phyloP scores from a whole-genome alignment of 306 rosid genomes.

The Sicyos baderoa region DNA sequence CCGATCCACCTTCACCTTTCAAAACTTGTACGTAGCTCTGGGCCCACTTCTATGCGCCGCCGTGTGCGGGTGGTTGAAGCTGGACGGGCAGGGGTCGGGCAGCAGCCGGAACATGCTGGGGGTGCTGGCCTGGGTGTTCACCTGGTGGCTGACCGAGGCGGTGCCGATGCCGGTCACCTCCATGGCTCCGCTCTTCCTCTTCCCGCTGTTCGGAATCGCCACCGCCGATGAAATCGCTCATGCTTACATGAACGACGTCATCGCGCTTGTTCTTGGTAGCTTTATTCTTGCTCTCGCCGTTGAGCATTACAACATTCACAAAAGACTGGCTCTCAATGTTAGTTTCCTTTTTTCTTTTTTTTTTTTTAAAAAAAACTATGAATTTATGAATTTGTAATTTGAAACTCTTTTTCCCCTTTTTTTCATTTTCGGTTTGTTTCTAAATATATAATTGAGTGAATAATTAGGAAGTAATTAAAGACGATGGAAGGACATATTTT shows the following conservation, averaged over 20 bases:
- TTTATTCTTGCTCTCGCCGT: slow-evolving; percentile 85
- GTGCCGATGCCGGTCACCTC: slow-evolving; percentile 84
- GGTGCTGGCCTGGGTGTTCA: slow-evolving; percentile 66
- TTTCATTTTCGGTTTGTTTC: background rate
- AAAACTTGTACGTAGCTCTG: slow-evolving; percentile 34
- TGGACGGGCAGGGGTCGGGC: slow-evolving; percentile 26
- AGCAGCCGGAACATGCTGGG: slow-evolving; percentile 58
- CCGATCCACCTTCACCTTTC: slow-evolving; percentile 24
- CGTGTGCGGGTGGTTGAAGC: slow-evolving; percentile 42
- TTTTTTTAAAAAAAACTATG: too few relatives aligned
- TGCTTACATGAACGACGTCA: slow-evolving; percentile 74
- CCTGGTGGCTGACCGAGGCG: slow-evolving; percentile 88
- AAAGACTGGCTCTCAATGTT: slow-evolving; percentile 75
- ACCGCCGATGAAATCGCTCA: slow-evolving; percentile 67
- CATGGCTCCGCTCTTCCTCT: slow-evolving; percentile 68
- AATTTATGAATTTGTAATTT: too few relatives aligned
- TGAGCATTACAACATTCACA: slow-evolving; percentile 75
- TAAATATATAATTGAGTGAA: background rate
- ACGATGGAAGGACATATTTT: background rate
- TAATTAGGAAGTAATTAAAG: too few relatives aligned
- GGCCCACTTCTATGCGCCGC: slow-evolving; percentile 53
- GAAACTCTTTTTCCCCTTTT: too few relatives aligned
- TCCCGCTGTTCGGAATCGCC: slow-evolving; percentile 62
- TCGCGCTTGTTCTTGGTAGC: slow-evolving; percentile 70
- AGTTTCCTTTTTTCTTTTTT: slow-evolving; percentile 21